Evolutionary conservation across 345 rosid species (phyloP).

Genomic region (Rhodamnia rubescens): DNA sequence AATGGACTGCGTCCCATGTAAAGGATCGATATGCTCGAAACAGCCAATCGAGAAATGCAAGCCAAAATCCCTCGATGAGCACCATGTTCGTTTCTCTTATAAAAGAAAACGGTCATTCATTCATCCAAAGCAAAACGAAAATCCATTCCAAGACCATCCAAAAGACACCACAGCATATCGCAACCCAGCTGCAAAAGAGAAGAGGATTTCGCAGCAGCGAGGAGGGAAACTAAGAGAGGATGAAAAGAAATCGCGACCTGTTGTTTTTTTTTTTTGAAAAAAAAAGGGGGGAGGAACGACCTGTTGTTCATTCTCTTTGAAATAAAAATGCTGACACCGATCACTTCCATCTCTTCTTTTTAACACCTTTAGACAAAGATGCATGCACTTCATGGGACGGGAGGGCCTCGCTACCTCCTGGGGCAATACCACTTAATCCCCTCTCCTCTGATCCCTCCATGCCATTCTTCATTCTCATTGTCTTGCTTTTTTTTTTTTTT

Average conservation of each 20-base stretch:
- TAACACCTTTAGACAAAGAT: not conserved
- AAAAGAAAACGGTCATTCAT: not conserved
- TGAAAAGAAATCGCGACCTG: not conserved
- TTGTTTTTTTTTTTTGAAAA: too few relatives aligned
- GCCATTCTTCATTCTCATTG: not conserved
- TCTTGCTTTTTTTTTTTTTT: not conserved
- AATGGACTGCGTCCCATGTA: not conserved
- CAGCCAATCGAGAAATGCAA: not conserved
- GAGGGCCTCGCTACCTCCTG: not conserved
- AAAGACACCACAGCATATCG: not conserved
- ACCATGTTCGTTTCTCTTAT: not conserved
- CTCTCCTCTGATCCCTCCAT: not conserved
- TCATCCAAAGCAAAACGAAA: not conserved
- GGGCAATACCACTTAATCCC: not conserved
- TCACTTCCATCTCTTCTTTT: not conserved
- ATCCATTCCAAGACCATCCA: not conserved
- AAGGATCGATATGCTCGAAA: not conserved
- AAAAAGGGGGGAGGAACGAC: too few relatives aligned
- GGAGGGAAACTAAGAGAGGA: not conserved
- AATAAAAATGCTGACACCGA: not conserved
- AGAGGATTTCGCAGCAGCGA: not conserved
- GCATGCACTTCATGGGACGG: not conserved
- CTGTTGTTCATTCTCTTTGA: not conserved
- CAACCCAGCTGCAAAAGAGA: not conserved
- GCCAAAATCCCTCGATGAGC: not conserved